Evolutionary conservation across 805 yeast genomes (phyloP), one percentile per base, ranked within the genome.

Genomic region (Cyberlindnera galapagoensis): DNA sequence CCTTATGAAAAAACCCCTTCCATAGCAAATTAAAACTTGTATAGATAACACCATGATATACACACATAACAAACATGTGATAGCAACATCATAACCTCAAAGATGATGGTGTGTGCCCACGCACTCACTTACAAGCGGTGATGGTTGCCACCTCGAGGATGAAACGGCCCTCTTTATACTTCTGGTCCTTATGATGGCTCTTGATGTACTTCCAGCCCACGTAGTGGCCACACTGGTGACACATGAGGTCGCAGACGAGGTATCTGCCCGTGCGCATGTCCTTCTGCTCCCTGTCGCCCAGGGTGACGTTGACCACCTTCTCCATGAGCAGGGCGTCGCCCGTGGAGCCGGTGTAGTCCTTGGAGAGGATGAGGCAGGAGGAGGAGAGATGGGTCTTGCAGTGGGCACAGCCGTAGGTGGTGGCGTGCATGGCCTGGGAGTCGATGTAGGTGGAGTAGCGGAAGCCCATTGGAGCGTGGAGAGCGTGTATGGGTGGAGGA

Each of bases 191-290:
- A 21, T 58, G 54, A 21, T 63, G 65, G 28, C 76, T 64, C 39
- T 59, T 59, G 31, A 74, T 54, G 44, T 78, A 78, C 42, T 69
- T 69, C 85, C 85, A 78, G 6, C 84, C 85, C 9, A 78, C 61
- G 30, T 66, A 51, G 9, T 56, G 54, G 32, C 60, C 59, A 49
- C 85, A 78, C 42, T 68, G 69, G 33, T 67, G 71, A 47, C 85
- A 78, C 33, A 51, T 47, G 28, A 76, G 65, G 44, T 74, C 78
- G 36, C 76, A 67, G 6, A 78, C 80, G 1, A 61, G 49, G 44
- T 75, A 78, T 22, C 54, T 51, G 2, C 85, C 85, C 3, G 83
- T 74, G 21, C 67, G 60, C 84, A 78, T 78, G 24, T 60, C 52
- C 18, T 72, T 57, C 24, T 28, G 37, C 21, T 31, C 36, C 22